These are phyloP conservation scores for Stephania yunnanensis DNA, from an alignment of 164 flowering plant species.

Conservation along the genomic window DNA sequence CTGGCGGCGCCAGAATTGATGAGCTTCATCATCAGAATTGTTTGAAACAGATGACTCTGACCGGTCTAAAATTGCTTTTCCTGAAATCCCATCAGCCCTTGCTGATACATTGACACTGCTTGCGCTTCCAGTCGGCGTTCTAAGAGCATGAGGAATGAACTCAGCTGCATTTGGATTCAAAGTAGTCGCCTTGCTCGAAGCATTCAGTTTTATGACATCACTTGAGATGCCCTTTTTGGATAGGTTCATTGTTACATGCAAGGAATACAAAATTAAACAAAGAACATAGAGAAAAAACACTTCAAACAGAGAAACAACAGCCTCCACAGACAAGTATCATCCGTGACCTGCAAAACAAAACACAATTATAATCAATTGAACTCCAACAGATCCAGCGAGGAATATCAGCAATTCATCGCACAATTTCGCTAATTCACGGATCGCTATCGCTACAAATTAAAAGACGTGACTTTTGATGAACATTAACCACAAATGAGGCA, in stretches of 20 bases:
- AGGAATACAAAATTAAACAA: constrained; percentile 2
- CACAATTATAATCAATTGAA: not conserved
- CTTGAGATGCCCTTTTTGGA: constrained; percentile 45
- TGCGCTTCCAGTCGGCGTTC: constrained; percentile 44
- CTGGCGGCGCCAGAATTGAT: constrained; percentile 75
- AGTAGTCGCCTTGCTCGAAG: constrained; percentile 35
- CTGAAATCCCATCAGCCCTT: constrained; percentile 35
- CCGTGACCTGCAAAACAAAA: constrained; percentile 64
- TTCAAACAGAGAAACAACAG: constrained; percentile 2
- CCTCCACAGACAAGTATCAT: constrained; percentile 21
- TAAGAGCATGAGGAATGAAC: constrained; percentile 73
- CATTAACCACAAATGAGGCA: not conserved
- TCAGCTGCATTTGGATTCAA: constrained; percentile 97
- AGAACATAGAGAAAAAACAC: constrained; percentile 18
- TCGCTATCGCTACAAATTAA: not conserved
- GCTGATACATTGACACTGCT: constrained; percentile 30
- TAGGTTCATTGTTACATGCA: constrained; percentile 58
- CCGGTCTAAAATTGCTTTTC: constrained; percentile 65
- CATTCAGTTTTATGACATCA: constrained; percentile 35
- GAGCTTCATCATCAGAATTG: constrained; percentile 90
- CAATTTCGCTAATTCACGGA: not conserved
- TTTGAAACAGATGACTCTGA: constrained; percentile 72
- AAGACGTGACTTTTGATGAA: not conserved
- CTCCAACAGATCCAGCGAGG: not conserved
- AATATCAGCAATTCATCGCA: not conserved